phyloP scores from a whole-genome alignment of 768 basidiomycete genomes.

The Asterophora lycoperdoides region DNA sequence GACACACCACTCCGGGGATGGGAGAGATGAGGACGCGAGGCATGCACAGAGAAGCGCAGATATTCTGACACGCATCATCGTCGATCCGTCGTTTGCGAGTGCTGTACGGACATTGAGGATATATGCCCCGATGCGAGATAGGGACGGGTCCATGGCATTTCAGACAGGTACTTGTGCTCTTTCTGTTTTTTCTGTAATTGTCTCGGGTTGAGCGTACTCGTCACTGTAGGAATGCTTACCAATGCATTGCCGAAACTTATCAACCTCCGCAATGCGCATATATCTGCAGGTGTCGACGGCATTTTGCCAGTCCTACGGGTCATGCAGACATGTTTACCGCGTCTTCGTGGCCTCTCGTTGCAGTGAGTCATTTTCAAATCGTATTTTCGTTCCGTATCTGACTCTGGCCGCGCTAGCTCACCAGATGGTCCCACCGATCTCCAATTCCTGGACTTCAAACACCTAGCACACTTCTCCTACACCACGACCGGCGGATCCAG shows the following conservation, averaged over 20 bases:
- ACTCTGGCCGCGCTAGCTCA: conserved; percentile 27
- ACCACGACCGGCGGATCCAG: conserved; percentile 40
- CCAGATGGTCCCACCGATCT: conserved; percentile 43
- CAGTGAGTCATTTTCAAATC: conserved; percentile 31
- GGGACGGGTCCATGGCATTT: conserved; percentile 52
- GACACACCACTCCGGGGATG: conserved; percentile 13
- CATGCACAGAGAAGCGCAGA: conserved; percentile 67
- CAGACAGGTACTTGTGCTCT: conserved; percentile 47
- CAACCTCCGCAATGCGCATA: conserved; percentile 57
- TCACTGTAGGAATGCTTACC: conserved; percentile 53
- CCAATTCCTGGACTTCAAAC: conserved; percentile 44
- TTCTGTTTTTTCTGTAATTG: background rate
- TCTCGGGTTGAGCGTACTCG: background rate
- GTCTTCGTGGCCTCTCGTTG: conserved; percentile 54
- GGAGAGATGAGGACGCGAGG: conserved; percentile 39
- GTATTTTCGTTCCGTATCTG: background rate
- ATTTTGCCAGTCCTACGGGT: conserved; percentile 49
- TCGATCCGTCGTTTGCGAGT: conserved; percentile 54
- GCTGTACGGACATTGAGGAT: conserved; percentile 56
- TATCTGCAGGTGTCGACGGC: conserved; percentile 52
- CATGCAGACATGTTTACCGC: conserved; percentile 47
- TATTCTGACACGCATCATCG: conserved; percentile 62
- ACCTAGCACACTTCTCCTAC: conserved; percentile 58
- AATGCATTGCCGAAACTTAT: conserved; percentile 62
- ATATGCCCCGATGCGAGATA: conserved; percentile 47